Evolutionary conservation across 352 stramenopile species (phyloP).

Genomic region (Globisporangium apiculatum): DNA sequence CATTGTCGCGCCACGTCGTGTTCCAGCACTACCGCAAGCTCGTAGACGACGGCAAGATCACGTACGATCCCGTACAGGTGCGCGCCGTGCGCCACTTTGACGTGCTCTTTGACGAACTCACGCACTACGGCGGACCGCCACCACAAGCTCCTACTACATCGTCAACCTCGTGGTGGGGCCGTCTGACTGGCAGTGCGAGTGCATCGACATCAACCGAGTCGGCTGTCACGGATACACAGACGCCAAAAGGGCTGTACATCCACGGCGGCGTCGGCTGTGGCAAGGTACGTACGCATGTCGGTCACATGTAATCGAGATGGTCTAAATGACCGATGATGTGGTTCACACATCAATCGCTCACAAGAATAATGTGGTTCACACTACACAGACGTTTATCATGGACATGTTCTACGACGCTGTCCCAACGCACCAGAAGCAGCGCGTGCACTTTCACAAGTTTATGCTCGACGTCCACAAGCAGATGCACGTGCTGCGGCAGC

Average conservation of each 20-base stretch:
- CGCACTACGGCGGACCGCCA: conserved; percentile 42
- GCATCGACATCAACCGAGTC: background rate
- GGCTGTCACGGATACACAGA: conserved; percentile 1
- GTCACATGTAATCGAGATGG: background rate
- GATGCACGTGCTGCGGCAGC: conserved; percentile 92
- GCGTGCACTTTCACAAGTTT: conserved; percentile 98
- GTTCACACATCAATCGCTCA: background rate
- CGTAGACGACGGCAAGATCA: conserved; percentile 44
- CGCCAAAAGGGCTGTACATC: conserved; percentile 95
- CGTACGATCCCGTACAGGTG: conserved; percentile 64
- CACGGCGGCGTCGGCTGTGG: conserved; percentile 94
- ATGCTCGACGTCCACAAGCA: conserved; percentile 95
- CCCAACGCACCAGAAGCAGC: conserved; percentile 68
- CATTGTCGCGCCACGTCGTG: conserved; percentile 3
- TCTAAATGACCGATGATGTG: background rate
- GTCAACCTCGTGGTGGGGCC: conserved; percentile 44
- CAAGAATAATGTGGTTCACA: background rate
- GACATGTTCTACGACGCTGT: conserved; percentile 92
- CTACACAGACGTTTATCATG: conserved; percentile 92
- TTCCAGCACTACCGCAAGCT: conserved; percentile 44
- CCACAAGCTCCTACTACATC: conserved; percentile 2
- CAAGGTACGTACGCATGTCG: conserved; percentile 41
- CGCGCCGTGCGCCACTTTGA: conserved; percentile 62
- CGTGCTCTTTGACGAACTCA: conserved; percentile 42
- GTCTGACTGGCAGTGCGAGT: conserved; percentile 24